phyloP scores from a whole-genome alignment of 352 stramenopile species.

The Phytophthora crassamura region DNA sequence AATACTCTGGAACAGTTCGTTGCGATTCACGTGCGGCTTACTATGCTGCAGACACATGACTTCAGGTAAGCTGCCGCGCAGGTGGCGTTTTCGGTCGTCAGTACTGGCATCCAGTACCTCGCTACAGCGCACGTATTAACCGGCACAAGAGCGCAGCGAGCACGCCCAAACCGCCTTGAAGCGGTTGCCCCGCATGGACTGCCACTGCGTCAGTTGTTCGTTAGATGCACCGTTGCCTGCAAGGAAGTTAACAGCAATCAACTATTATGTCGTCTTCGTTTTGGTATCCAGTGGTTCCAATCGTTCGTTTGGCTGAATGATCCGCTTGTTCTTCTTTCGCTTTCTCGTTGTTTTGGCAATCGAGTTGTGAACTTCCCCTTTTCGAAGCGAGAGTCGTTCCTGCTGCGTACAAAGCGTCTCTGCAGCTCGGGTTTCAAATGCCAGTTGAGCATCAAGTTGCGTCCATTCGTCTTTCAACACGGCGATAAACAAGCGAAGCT shows the following conservation, averaged over 20 bases:
- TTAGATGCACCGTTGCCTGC: too few species aligned
- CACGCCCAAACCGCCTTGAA: background rate
- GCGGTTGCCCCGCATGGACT: too few species aligned
- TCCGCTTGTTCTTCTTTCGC: conserved; percentile 7
- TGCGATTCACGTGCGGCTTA: conserved; percentile 20
- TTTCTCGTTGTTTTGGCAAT: background rate
- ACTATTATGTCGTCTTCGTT: too few species aligned
- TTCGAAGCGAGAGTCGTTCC: background rate
- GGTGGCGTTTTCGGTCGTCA: conserved; percentile 35
- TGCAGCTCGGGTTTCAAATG: conserved; percentile 8
- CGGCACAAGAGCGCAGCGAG: conserved; percentile 29
- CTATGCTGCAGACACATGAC: too few species aligned
- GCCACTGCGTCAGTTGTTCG: too few species aligned
- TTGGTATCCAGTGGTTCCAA: conserved; percentile 5
- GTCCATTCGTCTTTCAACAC: conserved; percentile 29
- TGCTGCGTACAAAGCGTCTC: background rate
- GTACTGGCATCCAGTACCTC: conserved; percentile 31
- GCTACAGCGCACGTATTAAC: conserved; percentile 25
- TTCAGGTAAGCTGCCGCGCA: conserved; percentile 38
- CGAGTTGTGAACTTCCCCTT: background rate
- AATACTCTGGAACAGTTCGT: conserved; percentile 27
- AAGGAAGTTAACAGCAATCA: too few species aligned
- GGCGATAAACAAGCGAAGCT: conserved; percentile 40
- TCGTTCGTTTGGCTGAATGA: conserved; percentile 1
- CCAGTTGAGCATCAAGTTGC: conserved; percentile 13